Base-by-base conservation (phyloP, 768 basidiomycete genomes). In the Trametes cinnabarina region DNA sequence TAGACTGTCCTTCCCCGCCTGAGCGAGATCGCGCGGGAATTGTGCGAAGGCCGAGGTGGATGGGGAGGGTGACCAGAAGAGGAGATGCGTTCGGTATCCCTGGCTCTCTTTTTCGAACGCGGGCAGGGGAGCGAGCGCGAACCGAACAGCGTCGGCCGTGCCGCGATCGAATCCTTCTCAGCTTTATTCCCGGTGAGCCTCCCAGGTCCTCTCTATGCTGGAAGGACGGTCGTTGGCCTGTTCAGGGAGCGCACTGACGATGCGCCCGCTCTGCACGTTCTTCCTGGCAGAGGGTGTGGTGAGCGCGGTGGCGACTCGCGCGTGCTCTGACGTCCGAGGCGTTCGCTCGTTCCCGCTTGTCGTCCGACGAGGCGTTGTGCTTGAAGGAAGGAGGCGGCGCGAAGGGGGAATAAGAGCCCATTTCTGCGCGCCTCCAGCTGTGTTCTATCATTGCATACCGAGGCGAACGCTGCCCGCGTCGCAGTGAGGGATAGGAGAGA, bases 311-410 rank as follows among this genome's bases (percentile, higher is more conserved):
- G 40, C 40, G 28, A 28, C 28, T 15, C 23, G 23, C 40, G n/a
- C 40, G 51, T 25, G 39, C 28, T 20, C 28, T 43, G 41, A 46
- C 52, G 42, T 54, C 34, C 42, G 52, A 54, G 42, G 52, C 51
- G 51, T 53, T 37, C 7, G 43, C n/a, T n/a, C 22, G 37, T 17
- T 7, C 15, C 15, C 47, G 20, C 15, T 20, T 34, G 47, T 49
- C 47, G 47, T 22, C 34, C 47, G 32, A 46, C 15, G 15, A 9
- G 44, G 25, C 14, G 10, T 15, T 20, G 5, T 4, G 44, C 12
- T n/a, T 6, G 19, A 34, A 11, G 51, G 51, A 12, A 14, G 34
- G 46, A 34, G 14, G 41, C n/a, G n/a, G n/a, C n/a, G n/a, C n/a
- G 17, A 20, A 4, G 12, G 17, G 30, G 9, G 43, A 22, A 10